Base-by-base conservation (phyloP, 768 basidiomycete species). In the Cystobasidium onofrii region DNA sequence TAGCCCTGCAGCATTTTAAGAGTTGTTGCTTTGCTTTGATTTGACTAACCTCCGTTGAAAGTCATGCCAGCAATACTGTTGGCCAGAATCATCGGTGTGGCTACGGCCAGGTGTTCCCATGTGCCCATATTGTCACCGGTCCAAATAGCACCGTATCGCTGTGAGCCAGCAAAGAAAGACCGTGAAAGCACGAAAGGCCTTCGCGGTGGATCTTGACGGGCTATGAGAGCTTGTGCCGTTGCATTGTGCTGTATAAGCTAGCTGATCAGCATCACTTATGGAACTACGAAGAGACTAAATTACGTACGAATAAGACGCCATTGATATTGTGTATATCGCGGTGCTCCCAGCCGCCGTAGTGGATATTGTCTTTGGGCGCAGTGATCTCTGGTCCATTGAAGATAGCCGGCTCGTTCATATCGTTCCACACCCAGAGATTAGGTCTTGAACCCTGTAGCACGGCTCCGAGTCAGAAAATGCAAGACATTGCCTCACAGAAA, bases 391-490 rank as follows among this genome's bases (percentile, higher is more conserved):
- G 96, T 0, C 95, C 96, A 77, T 97, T 95, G 84, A 99, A 99
- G n/a, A 99, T 88, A 13, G 94, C 89, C 0, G 96, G 96, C 91
- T 98, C 96, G 77, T 97, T 97, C 96, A 99, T 99, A 80, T 99
- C 96, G 80, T 98, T 98, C 96, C 96, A 99, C 77, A 98, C 92
- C 80, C 88, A 89, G 17, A 97, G 86, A 76, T 87, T 86, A 34
- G 88, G 86, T 1, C 91, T 92, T 76, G 93, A 82, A 25, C 83
- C 81, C 81, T 83, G 75, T 1, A 62, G 50, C n/a, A 0, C 13
- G 1, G 36, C 90, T n/a, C n/a, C n/a, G n/a, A n/a, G 75, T 90
- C 82, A 0, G 84, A 86, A n/a, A 52, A 31, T 6, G 52, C 31
- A 44, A 9, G 3, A 39, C 7, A 31, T 6, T 10, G 27, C 10